phyloP scores from a whole-genome alignment of 2,329 filamentous ascomycete genomes.

The Penicillium brasilianum region DNA sequence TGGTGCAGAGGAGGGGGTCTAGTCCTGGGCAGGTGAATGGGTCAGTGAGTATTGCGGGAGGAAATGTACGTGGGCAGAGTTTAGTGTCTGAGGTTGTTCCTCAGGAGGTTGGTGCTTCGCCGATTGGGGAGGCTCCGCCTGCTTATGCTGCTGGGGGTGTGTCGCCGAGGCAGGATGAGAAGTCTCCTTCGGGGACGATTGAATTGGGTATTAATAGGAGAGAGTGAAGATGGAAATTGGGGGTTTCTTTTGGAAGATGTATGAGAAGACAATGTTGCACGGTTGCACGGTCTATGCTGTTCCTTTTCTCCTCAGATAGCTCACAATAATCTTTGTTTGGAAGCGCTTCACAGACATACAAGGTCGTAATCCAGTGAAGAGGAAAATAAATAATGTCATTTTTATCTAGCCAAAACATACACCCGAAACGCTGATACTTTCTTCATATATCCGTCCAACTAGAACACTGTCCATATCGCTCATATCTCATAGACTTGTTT shows the following conservation, averaged over 20 bases:
- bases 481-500: slow-evolving; percentile 2
- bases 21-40: background rate
- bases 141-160: slow-evolving; percentile 20
- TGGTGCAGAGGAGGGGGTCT: background rate
- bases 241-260: background rate
- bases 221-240: background rate
- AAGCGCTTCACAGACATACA: no score
- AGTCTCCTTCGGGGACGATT: slow-evolving; percentile 21
- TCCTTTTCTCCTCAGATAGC: background rate
- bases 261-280: background rate
- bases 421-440: slow-evolving; percentile 16
- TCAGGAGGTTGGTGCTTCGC: slow-evolving; percentile 4
- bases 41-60: background rate
- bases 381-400: slow-evolving; percentile 11
- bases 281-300: background rate
- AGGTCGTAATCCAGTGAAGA: background rate
- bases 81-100: background rate
- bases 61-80: background rate
- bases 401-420: slow-evolving; percentile 30
- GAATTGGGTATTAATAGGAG: slow-evolving; percentile 2
- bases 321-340: background rate
- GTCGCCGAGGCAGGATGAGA: slow-evolving; percentile 11
- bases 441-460: slow-evolving; percentile 17
- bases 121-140: slow-evolving; percentile 17
- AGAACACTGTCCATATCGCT: slow-evolving; percentile 10